Conservation (phyloP, 2,329 filamentous ascomycete genomes). For the Graphiopsis chlorocephala region DNA sequence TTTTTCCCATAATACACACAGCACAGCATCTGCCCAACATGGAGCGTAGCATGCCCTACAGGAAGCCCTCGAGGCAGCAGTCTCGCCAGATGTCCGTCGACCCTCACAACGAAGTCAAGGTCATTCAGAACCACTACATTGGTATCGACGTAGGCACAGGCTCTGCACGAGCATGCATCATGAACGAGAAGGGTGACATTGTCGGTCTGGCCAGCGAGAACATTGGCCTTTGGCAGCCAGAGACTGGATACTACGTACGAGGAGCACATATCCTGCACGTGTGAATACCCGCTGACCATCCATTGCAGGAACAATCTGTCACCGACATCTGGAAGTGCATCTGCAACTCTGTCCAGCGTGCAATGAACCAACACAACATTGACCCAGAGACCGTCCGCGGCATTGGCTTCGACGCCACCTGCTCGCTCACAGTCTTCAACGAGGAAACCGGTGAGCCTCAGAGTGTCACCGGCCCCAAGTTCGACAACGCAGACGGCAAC, state of each 20-base stretch:
- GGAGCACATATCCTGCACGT: background rate
- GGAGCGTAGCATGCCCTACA: conserved; percentile 29
- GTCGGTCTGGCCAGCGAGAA: conserved; percentile 55
- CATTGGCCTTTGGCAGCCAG: conserved; percentile 53
- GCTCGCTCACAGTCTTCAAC: conserved; percentile 88
- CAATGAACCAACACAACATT: conserved; percentile 77
- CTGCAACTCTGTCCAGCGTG: conserved; percentile 79
- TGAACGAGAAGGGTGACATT: conserved; percentile 88
- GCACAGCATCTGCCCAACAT: conserved; percentile 6
- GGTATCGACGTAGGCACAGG: conserved; percentile 97
- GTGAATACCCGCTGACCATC: conserved; percentile 9
- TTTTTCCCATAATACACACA: background rate
- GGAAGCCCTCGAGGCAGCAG: conserved; percentile 36
- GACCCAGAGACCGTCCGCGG: conserved; percentile 74
- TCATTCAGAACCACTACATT: conserved; percentile 63
- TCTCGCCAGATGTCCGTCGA: conserved; percentile 50
- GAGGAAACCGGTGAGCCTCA: conserved; percentile 87
- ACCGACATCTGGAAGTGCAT: conserved; percentile 96
- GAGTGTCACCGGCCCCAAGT: conserved; percentile 83
- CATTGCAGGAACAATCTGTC: conserved; percentile 84
- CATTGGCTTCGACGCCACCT: conserved; percentile 98
- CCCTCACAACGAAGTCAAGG: conserved; percentile 56
- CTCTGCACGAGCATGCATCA: conserved; percentile 91
- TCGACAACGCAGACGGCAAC: conserved; percentile 70
- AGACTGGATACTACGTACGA: conserved; percentile 54